Percentiles rank a stretch among this genome's conserved stretches.
These are phyloP conservation scores for Eucalyptus cloeziana DNA, from an alignment of 345 rosid genomes.

Conservation along the genomic window DNA sequence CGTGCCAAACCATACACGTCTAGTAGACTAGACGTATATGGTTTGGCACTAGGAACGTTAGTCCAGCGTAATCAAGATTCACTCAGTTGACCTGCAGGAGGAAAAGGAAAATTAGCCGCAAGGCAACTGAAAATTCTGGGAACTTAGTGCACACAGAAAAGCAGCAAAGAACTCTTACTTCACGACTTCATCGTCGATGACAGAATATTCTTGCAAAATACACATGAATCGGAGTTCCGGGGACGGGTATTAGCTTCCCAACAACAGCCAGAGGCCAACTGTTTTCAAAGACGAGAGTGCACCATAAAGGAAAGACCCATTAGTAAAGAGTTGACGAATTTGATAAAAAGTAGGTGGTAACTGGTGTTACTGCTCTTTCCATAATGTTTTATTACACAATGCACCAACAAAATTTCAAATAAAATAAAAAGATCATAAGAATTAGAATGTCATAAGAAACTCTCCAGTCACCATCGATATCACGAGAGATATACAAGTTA, in stretches of 20 bases:
- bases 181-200: neutral
- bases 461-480: neutral
- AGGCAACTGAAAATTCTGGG: neutral
- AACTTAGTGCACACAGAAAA: neutral
- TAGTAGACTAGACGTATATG: neutral
- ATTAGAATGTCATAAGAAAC: neutral
- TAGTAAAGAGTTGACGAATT: neutral
- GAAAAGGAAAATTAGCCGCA: neutral
- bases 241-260: conserved; percentile 71
- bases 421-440: neutral
- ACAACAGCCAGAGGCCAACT: conserved; percentile 91
- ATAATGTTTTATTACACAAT: fast-evolving
- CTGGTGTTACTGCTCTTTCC: neutral
- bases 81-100: conserved; percentile 30
- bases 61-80: neutral
- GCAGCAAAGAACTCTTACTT: neutral
- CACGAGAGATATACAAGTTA: neutral
- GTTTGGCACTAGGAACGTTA: neutral
- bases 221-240: conserved; percentile 35
- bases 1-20: neutral
- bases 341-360: fast-evolving
- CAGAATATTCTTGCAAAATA: neutral
- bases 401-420: neutral
- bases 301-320: neutral
- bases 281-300: neutral